Evolutionary conservation across 306 rosid species (phyloP).

Genomic region (Prosopis cineraria): DNA sequence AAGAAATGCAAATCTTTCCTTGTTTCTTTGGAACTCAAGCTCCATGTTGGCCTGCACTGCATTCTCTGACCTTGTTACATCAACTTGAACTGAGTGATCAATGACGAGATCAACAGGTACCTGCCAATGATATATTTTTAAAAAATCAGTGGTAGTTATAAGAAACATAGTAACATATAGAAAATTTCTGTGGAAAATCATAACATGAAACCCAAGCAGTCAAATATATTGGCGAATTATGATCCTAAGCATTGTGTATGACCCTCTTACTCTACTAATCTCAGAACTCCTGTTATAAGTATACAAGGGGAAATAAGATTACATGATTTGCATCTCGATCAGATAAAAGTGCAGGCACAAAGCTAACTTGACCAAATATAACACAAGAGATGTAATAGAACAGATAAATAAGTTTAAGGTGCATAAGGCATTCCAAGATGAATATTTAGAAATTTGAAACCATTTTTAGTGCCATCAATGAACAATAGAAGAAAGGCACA

Average conservation of each 20-base stretch:
- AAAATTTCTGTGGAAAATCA: not conserved
- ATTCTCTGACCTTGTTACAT: constrained; percentile 88
- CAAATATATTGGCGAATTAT: constrained; percentile 3
- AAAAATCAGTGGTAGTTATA: constrained; percentile 16
- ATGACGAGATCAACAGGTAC: constrained; percentile 98
- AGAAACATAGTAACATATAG: constrained; percentile 29
- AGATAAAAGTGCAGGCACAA: not conserved
- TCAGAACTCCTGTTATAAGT: not conserved
- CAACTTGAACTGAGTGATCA: constrained; percentile 99
- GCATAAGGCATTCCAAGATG: not conserved
- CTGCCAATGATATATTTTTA: constrained; percentile 41
- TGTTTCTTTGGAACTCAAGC: constrained; percentile 89
- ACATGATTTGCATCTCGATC: not conserved
- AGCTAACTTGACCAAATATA: not conserved
- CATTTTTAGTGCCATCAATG: not conserved
- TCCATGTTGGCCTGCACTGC: constrained; percentile 99
- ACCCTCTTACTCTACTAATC: not conserved
- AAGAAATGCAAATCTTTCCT: constrained; percentile 95
- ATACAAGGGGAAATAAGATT: constrained; percentile 2
- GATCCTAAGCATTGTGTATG: not conserved
- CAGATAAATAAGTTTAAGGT: not conserved
- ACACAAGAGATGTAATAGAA: not conserved
- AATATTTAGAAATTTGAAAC: constrained; percentile 8
- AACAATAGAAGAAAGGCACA: constrained; percentile 1
- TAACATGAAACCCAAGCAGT: not conserved